These are phyloP conservation scores for Boletus rufocinnamomeus DNA, from an alignment of 768 basidiomycete genomes.

Conservation along the genomic window DNA sequence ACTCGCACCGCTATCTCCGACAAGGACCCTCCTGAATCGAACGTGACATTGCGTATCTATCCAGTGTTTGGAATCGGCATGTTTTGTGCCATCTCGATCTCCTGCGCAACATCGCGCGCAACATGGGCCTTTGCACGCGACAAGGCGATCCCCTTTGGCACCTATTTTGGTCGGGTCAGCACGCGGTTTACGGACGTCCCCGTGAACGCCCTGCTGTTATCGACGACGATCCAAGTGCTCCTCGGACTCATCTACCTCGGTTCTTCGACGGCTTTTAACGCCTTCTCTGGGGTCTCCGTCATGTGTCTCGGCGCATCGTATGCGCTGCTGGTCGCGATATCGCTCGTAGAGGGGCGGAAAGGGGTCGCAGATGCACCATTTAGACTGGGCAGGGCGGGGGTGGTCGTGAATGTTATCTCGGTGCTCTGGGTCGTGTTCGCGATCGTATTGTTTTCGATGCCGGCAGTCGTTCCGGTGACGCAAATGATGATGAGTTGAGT, in stretches of 20 bases:
- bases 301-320: slow-evolving; percentile 67
- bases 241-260: slow-evolving; percentile 66
- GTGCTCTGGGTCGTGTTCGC: slow-evolving; percentile 63
- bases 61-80: slow-evolving; percentile 55
- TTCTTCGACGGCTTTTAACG: slow-evolving; percentile 64
- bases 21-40: neutral
- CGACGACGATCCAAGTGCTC: slow-evolving; percentile 56
- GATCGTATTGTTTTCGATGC: slow-evolving; percentile 70
- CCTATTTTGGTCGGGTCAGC: slow-evolving; percentile 49
- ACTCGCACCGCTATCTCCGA: neutral
- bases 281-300: slow-evolving; percentile 65
- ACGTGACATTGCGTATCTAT: neutral
- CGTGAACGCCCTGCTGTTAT: slow-evolving; percentile 60
- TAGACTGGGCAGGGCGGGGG: slow-evolving; percentile 47
- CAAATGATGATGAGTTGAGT: slow-evolving; percentile 47
- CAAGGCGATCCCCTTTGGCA: slow-evolving; percentile 58
- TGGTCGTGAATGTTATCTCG: slow-evolving; percentile 49
- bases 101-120: slow-evolving; percentile 65
- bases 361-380: slow-evolving; percentile 54
- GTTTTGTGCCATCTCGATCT: slow-evolving; percentile 68
- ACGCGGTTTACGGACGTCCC: slow-evolving; percentile 48
- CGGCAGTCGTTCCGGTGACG: slow-evolving; percentile 58
- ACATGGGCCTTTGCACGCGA: slow-evolving; percentile 76
- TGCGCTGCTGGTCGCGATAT: slow-evolving; percentile 60
- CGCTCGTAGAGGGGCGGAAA: slow-evolving; percentile 45